Evolutionary conservation across 768 basidiomycete species (phyloP).

Genomic region (Boletus vinaceobasis): DNA sequence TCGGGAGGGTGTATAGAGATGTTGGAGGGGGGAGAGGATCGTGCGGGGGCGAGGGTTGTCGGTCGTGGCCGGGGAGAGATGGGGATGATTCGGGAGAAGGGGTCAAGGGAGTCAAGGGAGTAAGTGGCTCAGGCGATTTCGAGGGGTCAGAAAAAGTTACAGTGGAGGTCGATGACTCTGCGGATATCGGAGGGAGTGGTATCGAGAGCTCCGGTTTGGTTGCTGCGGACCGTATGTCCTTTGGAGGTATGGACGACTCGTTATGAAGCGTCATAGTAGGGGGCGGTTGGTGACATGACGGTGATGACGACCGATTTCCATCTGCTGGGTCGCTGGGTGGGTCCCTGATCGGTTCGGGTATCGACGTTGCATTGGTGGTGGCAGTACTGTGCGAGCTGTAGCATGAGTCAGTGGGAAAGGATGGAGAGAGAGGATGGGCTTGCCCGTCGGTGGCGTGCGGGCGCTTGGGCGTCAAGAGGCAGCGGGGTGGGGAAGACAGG

Average conservation of each 20-base stretch:
- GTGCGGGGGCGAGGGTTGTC: conserved; percentile 12
- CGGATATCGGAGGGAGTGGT: neutral
- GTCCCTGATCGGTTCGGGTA: conserved; percentile 3
- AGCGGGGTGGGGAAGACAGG: conserved; percentile 3
- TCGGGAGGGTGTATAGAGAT: conserved; percentile 1
- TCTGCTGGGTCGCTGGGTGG: neutral
- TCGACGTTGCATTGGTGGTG: neutral
- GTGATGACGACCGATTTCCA: neutral
- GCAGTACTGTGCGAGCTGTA: conserved; percentile 3
- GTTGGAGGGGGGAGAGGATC: conserved; percentile 8
- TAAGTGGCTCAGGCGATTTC: conserved; percentile 14
- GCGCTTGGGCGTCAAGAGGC: conserved; percentile 7
- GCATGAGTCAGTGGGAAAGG: neutral
- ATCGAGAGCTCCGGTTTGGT: neutral
- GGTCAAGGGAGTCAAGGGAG: conserved; percentile 23
- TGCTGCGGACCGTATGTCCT: neutral
- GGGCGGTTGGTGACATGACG: neutral
- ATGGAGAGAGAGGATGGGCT: neutral
- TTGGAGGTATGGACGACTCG: neutral
- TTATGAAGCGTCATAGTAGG: neutral
- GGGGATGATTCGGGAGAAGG: conserved; percentile 22
- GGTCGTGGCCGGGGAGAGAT: conserved; percentile 24
- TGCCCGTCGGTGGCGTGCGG: neutral
- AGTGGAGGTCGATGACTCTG: neutral
- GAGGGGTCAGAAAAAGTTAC: neutral